Evolutionary conservation across 1,284 basidiomycete genomes (phyloP).

Genomic region (Apiotrichum sp.): DNA sequence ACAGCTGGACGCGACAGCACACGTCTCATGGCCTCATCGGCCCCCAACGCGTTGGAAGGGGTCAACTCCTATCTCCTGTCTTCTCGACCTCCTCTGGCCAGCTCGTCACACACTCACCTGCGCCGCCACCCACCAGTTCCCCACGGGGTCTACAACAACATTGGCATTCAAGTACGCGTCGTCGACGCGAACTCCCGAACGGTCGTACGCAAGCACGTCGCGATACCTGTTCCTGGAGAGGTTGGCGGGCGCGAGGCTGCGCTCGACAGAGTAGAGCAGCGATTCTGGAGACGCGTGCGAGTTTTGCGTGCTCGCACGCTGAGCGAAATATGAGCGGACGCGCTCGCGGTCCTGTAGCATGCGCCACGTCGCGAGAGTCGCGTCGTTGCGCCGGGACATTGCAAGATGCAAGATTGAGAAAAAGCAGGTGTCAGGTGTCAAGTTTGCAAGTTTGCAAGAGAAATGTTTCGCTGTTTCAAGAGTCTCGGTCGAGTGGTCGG

Average conservation of each 20-base stretch:
- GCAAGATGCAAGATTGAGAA: no score
- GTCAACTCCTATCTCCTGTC: no score
- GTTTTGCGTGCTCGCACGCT: neutral
- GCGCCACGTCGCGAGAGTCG: neutral
- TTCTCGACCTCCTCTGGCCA: no score
- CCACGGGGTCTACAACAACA: slow-evolving; percentile 27
- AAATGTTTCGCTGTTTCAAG: no score
- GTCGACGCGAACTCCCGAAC: slow-evolving; percentile 26
- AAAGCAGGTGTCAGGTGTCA: no score
- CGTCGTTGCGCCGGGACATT: no score
- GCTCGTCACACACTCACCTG: slow-evolving; percentile 28
- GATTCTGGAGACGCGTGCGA: slow-evolving; percentile 8
- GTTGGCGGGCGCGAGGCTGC: slow-evolving; percentile 13
- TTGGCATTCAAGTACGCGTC: slow-evolving; percentile 39
- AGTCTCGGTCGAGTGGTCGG: no score
- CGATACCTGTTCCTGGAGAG: slow-evolving; percentile 32
- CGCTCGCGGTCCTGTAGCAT: slow-evolving; percentile 6
- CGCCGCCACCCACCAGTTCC: slow-evolving; percentile 38
- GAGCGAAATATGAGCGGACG: neutral
- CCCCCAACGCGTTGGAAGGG: no score
- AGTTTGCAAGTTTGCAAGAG: no score
- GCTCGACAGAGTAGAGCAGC: slow-evolving; percentile 26
- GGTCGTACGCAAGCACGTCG: slow-evolving; percentile 41
- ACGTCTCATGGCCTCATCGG: no score
- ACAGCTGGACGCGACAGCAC: no score